phyloP scores from a whole-genome alignment of 2,329 filamentous ascomycete species.

The Botryotinia narcissicola region DNA sequence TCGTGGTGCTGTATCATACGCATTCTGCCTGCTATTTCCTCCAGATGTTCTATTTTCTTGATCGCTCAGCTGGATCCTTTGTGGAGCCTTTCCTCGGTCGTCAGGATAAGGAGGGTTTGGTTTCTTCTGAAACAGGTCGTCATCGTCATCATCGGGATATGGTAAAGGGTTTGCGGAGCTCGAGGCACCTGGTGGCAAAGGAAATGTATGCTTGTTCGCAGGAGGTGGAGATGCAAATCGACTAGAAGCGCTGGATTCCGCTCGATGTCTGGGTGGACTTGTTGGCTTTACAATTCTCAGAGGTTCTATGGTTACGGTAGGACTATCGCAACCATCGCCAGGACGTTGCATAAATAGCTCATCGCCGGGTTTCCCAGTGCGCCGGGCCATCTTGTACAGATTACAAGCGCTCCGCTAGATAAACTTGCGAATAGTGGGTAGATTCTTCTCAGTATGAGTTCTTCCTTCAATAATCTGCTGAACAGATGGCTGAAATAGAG shows the following conservation, averaged over 20 bases:
- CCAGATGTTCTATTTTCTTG: conserved; percentile 27
- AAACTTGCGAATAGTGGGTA: conserved; percentile 31
- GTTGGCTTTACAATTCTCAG: conserved; percentile 80
- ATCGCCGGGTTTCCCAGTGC: conserved; percentile 68
- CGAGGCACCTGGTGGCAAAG: conserved; percentile 65
- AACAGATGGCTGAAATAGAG: background rate
- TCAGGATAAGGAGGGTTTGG: conserved; percentile 39
- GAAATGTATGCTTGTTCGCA: conserved; percentile 56
- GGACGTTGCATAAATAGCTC: conserved; percentile 72
- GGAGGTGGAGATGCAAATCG: conserved; percentile 51
- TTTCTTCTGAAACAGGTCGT: conserved; percentile 40
- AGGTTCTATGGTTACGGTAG: conserved; percentile 67
- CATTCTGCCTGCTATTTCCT: conserved; percentile 27
- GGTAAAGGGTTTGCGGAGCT: conserved; percentile 66
- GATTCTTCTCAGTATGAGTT: conserved; percentile 34
- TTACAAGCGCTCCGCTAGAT: conserved; percentile 28
- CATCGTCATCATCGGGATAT: conserved; percentile 68
- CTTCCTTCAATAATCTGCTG: conserved; percentile 22
- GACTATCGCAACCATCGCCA: conserved; percentile 58
- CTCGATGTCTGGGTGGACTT: conserved; percentile 53
- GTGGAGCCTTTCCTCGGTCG: conserved; percentile 30
- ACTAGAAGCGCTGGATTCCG: conserved; percentile 37
- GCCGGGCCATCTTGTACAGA: conserved; percentile 36
- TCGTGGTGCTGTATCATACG: conserved; percentile 39
- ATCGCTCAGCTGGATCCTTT: conserved; percentile 26